Percentiles rank a stretch among this genome's conserved stretches.
Evolutionary conservation across 306 rosid species (phyloP).

Genomic region (Pueraria montana): DNA sequence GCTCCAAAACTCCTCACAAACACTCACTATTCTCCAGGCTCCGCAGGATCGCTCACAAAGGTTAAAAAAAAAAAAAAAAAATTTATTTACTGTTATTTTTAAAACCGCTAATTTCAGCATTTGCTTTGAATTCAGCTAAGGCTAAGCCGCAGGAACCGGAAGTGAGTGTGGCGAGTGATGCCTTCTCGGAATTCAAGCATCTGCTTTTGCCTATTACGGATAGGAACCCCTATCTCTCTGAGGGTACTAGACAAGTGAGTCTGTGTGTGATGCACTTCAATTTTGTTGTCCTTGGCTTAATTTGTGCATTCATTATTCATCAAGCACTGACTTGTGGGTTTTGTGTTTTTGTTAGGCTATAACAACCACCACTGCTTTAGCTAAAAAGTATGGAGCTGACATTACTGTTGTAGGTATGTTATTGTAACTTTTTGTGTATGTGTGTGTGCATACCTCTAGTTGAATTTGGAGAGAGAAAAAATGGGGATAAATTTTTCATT

Average conservation of each 20-base stretch:
- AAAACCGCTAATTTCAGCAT: neutral
- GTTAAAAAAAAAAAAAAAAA: conserved; percentile 5
- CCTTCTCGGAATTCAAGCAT: conserved; percentile 80
- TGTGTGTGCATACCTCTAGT: neutral
- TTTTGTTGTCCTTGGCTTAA: neutral
- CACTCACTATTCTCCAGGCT: conserved; percentile 50
- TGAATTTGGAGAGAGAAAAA: neutral
- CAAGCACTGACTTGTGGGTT: conserved; percentile 31
- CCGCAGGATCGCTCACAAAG: conserved; percentile 47
- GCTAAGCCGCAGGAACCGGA: conserved; percentile 73
- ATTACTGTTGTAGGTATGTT: conserved; percentile 88
- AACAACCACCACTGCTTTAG: conserved; percentile 81
- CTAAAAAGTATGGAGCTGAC: conserved; percentile 91
- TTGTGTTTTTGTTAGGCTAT: conserved; percentile 63
- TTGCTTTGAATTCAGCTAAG: conserved; percentile 55
- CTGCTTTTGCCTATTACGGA: conserved; percentile 88
- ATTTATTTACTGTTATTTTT: neutral
- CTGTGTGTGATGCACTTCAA: conserved; percentile 9
- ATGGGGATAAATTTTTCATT: neutral
- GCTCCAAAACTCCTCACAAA: conserved; percentile 52
- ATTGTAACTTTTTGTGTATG: neutral
- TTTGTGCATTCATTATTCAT: conserved; percentile 20
- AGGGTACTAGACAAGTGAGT: conserved; percentile 82
- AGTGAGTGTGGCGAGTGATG: conserved; percentile 62
- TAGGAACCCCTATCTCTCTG: conserved; percentile 86